Conservation (phyloP, 2,329 filamentous ascomycete genomes). For the Beauveria varroae region DNA sequence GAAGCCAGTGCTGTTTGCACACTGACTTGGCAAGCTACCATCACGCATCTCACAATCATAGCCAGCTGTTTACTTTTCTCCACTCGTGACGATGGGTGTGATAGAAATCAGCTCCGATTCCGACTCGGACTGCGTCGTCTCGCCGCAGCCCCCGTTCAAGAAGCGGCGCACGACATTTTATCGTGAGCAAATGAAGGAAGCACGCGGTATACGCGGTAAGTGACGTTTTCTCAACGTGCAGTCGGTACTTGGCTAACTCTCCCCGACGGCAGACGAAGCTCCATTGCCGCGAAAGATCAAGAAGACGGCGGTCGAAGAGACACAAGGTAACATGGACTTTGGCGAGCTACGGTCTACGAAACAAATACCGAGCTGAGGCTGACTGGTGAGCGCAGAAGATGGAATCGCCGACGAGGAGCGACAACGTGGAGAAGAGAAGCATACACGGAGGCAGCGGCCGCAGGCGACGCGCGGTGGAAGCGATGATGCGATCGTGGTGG, state of each 20-base stretch:
- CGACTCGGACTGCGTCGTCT: conserved; percentile 1
- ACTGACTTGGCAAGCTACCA: background rate
- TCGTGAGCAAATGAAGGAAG: background rate
- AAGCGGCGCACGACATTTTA: background rate
- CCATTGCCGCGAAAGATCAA: background rate
- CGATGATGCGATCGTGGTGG: background rate
- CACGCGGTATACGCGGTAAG: background rate
- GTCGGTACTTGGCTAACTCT: background rate
- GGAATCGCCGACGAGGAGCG: too few relatives aligned
- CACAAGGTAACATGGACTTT: background rate
- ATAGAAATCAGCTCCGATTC: conserved; percentile 10
- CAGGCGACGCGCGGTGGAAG: background rate
- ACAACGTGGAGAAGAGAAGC: background rate
- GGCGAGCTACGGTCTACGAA: background rate
- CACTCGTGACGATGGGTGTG: conserved; percentile 10
- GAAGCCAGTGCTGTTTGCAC: background rate
- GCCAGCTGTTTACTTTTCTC: background rate
- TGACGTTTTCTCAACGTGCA: background rate
- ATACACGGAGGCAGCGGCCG: background rate
- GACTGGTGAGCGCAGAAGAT: background rate
- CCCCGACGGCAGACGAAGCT: background rate
- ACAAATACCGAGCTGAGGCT: background rate
- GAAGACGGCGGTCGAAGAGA: background rate
- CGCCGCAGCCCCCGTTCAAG: background rate
- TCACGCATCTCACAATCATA: conserved; percentile 8